phyloP scores from a whole-genome alignment of 2,329 filamentous ascomycete species.

The Aspergillus calidoustus region DNA sequence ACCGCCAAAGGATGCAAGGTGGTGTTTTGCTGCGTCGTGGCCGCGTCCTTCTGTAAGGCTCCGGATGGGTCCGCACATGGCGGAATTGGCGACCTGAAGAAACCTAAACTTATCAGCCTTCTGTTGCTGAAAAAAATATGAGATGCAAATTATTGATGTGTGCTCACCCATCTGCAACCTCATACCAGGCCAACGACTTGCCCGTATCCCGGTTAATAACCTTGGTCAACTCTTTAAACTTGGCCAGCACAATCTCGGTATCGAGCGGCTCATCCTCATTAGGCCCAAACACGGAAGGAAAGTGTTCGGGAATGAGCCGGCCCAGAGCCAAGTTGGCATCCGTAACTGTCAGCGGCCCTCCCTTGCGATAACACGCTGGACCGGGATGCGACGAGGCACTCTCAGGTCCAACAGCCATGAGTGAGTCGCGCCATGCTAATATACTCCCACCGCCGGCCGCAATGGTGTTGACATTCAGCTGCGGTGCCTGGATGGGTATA shows the following conservation, averaged over 20 bases:
- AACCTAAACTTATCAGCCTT: slow-evolving; percentile 29
- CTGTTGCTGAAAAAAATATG: too few species aligned
- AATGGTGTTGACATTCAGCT: slow-evolving; percentile 93
- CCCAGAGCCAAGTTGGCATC: too few species aligned
- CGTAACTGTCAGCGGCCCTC: slow-evolving; percentile 58
- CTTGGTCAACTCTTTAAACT: too few species aligned
- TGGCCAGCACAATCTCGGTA: too few species aligned
- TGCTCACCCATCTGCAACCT: neutral
- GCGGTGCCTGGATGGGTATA: slow-evolving; percentile 90
- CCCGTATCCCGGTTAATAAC: too few species aligned
- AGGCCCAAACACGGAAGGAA: too few species aligned
- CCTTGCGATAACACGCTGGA: slow-evolving; percentile 90
- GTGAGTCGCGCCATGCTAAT: slow-evolving; percentile 44
- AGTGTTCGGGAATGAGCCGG: too few species aligned
- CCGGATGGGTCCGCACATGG: slow-evolving; percentile 72
- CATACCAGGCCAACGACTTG: too few species aligned
- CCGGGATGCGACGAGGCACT: slow-evolving; percentile 90
- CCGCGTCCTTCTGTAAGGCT: slow-evolving; percentile 91
- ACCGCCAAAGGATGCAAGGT: slow-evolving; percentile 90
- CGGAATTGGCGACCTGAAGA: slow-evolving; percentile 48
- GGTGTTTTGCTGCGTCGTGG: slow-evolving; percentile 85
- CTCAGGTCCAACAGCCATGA: slow-evolving; percentile 60
- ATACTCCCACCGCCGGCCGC: slow-evolving; percentile 74
- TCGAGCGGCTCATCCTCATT: too few species aligned
- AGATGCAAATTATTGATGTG: neutral